Evolutionary conservation across 2,329 filamentous ascomycete genomes (phyloP).

Genomic region (Penicillium verrucosum): DNA sequence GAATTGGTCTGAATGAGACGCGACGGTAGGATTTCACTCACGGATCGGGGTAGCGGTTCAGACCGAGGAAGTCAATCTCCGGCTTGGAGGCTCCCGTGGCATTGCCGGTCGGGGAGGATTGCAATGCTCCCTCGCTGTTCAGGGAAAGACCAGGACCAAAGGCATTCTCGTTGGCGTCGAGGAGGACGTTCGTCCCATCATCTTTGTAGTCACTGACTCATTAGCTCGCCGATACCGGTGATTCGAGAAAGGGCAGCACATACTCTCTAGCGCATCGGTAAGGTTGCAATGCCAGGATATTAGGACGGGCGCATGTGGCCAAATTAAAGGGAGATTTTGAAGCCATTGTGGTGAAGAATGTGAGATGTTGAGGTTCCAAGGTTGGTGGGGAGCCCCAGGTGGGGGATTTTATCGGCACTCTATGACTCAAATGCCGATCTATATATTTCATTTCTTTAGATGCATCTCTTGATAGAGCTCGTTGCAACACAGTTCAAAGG

Average conservation of each 20-base stretch:
- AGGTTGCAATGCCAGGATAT: constrained; percentile 72
- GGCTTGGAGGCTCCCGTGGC: constrained; percentile 47
- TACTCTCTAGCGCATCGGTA: constrained; percentile 82
- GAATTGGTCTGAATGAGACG: background rate
- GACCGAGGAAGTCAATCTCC: constrained; percentile 70
- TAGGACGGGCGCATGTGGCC: constrained; percentile 69
- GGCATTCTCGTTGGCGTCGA: constrained; percentile 97
- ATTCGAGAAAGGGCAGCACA: constrained; percentile 41
- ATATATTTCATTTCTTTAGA: background rate
- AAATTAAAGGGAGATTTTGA: constrained; percentile 63
- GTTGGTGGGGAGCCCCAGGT: background rate
- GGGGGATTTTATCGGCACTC: constrained; percentile 6
- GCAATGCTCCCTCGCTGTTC: constrained; percentile 47
- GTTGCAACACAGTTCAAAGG: too few species aligned
- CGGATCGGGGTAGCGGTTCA: constrained; percentile 95
- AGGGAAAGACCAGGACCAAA: constrained; percentile 75
- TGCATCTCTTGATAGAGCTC: too few species aligned
- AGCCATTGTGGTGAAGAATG: constrained; percentile 32
- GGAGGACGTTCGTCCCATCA: constrained; percentile 89
- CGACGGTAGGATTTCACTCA: constrained; percentile 26
- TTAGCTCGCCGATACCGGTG: constrained; percentile 20
- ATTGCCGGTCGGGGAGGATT: constrained; percentile 43
- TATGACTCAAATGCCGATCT: constrained; percentile 11
- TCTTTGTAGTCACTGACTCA: constrained; percentile 89
- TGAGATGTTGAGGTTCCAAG: background rate